Evolutionary conservation across 495 filamentous ascomycete genomes (phyloP).

Genomic region (Tuber brumale): DNA sequence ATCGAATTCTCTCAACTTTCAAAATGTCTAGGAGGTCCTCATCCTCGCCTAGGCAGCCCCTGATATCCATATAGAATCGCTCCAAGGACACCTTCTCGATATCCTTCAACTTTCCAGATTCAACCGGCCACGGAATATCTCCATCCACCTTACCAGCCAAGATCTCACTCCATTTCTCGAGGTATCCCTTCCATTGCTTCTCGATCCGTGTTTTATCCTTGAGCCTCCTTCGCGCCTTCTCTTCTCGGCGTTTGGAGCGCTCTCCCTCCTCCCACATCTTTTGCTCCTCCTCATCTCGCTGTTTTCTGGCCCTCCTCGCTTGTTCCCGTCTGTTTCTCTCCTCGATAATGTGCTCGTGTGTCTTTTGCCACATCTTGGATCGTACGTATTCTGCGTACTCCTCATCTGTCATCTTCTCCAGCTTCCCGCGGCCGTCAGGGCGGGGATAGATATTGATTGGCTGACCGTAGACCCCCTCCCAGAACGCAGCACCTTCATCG

Average conservation of each 20-base stretch:
- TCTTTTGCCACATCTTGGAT: conserved; percentile 87
- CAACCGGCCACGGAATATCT: conserved; percentile 72
- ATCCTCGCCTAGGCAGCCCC: conserved; percentile 24
- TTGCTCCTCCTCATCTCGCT: conserved; percentile 45
- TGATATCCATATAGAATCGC: conserved; percentile 56
- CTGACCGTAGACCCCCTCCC: conserved; percentile 91
- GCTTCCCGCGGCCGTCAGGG: conserved; percentile 49
- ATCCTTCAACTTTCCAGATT: conserved; percentile 56
- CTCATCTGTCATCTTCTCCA: conserved; percentile 84
- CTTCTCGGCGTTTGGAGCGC: conserved; percentile 43
- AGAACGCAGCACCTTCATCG: conserved; percentile 91
- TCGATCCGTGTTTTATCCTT: conserved; percentile 49
- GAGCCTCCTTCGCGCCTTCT: conserved; percentile 49
- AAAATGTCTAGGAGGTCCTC: conserved; percentile 53
- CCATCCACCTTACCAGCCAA: conserved; percentile 46
- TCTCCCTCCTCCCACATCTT: conserved; percentile 44
- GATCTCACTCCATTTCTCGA: conserved; percentile 53
- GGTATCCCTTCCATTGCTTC: conserved; percentile 61
- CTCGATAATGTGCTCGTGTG: conserved; percentile 57
- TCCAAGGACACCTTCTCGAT: conserved; percentile 57
- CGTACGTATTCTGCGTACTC: conserved; percentile 83
- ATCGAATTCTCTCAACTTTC: conserved; percentile 80
- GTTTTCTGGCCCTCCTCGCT: conserved; percentile 45
- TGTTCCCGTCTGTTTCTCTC: conserved; percentile 58
- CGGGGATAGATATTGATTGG: conserved; percentile 67